Conservation (phyloP, 305 asterid genomes). For the Nicotiana rustica region DNA sequence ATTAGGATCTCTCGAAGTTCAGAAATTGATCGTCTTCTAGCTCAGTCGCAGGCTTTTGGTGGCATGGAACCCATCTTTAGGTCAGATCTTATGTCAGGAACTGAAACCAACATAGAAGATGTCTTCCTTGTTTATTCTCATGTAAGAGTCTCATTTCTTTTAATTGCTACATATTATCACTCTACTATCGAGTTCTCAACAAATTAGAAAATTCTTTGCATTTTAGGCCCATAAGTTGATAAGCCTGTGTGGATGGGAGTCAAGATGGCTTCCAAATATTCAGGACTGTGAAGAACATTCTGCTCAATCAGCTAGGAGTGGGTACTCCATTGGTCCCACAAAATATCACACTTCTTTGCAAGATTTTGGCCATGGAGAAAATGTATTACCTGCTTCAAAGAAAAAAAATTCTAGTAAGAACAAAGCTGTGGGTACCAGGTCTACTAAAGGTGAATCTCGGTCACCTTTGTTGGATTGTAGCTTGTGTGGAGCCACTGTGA, state of each 20-base stretch:
- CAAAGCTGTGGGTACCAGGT: constrained; percentile 61
- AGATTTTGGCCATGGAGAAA: constrained; percentile 83
- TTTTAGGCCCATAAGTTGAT: constrained; percentile 92
- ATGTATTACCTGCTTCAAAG: constrained; percentile 73
- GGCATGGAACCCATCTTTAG: constrained; percentile 78
- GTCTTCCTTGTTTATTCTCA: constrained; percentile 73
- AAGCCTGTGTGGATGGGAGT: constrained; percentile 99
- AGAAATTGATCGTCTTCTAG: constrained; percentile 88
- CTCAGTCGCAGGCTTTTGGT: constrained; percentile 64
- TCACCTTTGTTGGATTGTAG: constrained; percentile 96
- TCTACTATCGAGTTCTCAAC: constrained; percentile 32
- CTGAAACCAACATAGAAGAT: constrained; percentile 73
- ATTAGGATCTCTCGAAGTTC: constrained; percentile 73
- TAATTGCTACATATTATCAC: constrained; percentile 29
- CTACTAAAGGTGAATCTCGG: constrained; percentile 78
- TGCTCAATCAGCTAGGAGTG: constrained; percentile 96
- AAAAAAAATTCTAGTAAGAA: constrained; percentile 56
- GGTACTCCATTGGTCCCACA: constrained; percentile 79
- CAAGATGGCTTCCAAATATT: constrained; percentile 98
- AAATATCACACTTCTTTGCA: constrained; percentile 69
- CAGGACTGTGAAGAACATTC: constrained; percentile 99
- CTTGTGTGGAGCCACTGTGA: constrained; percentile 97
- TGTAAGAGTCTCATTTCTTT: constrained; percentile 55
- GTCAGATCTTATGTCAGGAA: constrained; percentile 67
- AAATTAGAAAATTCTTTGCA: constrained; percentile 20